Conservation (phyloP, 2,329 filamentous ascomycete species). For the Macrophomina pseudophaseolina region DNA sequence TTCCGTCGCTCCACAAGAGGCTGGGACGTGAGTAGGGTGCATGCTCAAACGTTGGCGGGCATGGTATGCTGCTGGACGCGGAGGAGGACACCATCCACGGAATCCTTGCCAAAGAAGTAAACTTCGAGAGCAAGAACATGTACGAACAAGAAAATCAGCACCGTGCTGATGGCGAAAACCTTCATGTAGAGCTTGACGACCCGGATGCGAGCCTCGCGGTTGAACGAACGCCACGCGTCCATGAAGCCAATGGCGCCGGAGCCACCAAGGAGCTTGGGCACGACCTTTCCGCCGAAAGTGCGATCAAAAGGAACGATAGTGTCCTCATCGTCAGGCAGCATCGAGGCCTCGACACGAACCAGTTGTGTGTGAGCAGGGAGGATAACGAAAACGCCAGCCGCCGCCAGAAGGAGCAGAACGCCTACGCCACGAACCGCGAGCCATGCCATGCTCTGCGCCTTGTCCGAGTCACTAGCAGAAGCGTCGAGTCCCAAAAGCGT, state of each 20-base stretch:
- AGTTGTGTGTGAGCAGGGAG: constrained; percentile 81
- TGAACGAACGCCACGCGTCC: constrained; percentile 82
- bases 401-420: constrained; percentile 49
- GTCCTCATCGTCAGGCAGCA: constrained; percentile 80
- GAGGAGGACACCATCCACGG: not conserved
- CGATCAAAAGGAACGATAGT: constrained; percentile 91
- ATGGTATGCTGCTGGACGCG: not conserved
- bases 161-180: constrained; percentile 62
- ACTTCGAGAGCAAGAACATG: constrained; percentile 60
- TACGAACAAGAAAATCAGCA: constrained; percentile 52
- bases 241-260: constrained; percentile 71
- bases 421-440: constrained; percentile 35
- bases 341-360: constrained; percentile 82
- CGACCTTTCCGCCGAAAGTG: constrained; percentile 77
- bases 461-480: constrained; percentile 31
- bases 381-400: constrained; percentile 69
- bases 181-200: constrained; percentile 78
- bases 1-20: not conserved
- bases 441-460: constrained; percentile 34
- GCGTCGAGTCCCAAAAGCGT: constrained; percentile 45
- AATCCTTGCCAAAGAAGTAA: constrained; percentile 17
- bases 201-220: constrained; percentile 72
- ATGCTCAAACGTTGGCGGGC: not conserved
- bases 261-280: constrained; percentile 75
- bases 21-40: not conserved